These are phyloP conservation scores for Aristolochia californica DNA, from an alignment of 164 flowering plant species.

Conservation along the genomic window DNA sequence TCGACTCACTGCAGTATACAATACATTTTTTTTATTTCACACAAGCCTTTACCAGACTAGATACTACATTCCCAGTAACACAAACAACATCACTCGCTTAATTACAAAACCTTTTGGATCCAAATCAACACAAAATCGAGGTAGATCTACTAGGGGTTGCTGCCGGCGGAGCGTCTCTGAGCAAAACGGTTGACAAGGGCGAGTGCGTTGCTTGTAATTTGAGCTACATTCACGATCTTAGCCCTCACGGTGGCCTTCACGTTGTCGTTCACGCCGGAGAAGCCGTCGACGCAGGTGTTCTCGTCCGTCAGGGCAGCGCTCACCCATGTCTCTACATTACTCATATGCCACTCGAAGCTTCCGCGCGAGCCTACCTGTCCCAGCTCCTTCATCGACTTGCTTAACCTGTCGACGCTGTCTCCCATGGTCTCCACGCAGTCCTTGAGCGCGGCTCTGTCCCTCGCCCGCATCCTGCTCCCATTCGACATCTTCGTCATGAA, in stretches of 20 bases:
- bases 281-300: slow-evolving; percentile 29
- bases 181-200: slow-evolving; percentile 24
- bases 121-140: too few species aligned
- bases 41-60: too few species aligned
- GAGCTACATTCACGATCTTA: slow-evolving; percentile 13
- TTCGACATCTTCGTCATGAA: slow-evolving; percentile 13
- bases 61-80: not conserved
- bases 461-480: slow-evolving; percentile 4
- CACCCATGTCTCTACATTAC: slow-evolving; percentile 38
- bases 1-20: not conserved
- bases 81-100: not conserved
- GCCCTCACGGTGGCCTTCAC: slow-evolving; percentile 12
- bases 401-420: slow-evolving; percentile 22
- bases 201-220: slow-evolving; percentile 31
- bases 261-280: slow-evolving; percentile 7
- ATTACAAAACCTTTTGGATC: not conserved
- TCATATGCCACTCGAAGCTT: slow-evolving; percentile 23
- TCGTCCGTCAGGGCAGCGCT: slow-evolving; percentile 38
- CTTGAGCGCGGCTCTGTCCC: slow-evolving; percentile 15
- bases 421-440: slow-evolving; percentile 26
- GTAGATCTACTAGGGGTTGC: not conserved
- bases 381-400: slow-evolving; percentile 19
- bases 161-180: not conserved
- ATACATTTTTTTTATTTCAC: too few species aligned
- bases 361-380: slow-evolving; percentile 2